These are phyloP conservation scores for Coffea eugenioides DNA, from an alignment of 257 asterid genomes.

Conservation along the genomic window DNA sequence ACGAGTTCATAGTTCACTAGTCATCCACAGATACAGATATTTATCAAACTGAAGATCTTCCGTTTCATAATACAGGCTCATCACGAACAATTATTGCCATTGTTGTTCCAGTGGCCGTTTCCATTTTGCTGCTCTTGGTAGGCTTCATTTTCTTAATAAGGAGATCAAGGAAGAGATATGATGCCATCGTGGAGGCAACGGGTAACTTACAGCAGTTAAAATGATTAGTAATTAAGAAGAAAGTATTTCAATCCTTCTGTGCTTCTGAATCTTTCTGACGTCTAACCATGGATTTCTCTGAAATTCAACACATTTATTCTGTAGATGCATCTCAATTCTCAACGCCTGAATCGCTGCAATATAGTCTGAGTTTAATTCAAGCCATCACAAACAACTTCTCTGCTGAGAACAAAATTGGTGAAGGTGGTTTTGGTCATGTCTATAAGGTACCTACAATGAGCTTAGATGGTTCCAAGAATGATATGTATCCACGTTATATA, in stretches of 20 bases:
- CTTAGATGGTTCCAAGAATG: too few species aligned
- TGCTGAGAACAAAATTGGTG: constrained; percentile 13
- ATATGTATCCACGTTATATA: too few species aligned
- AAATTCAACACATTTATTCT: not conserved
- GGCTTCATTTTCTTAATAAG: not conserved
- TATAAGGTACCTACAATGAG: constrained; percentile 19
- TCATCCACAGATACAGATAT: not conserved
- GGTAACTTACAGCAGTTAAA: not conserved
- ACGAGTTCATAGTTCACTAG: too few species aligned
- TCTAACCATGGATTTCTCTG: too few species aligned
- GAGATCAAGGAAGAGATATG: not conserved
- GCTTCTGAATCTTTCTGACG: too few species aligned
- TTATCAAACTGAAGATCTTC: not conserved
- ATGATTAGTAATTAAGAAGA: too few species aligned
- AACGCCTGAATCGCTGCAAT: constrained; percentile 12
- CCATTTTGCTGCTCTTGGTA: not conserved
- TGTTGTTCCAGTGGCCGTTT: not conserved
- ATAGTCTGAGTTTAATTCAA: constrained; percentile 15
- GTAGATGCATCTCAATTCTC: not conserved
- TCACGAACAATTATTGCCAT: not conserved
- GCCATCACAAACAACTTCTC: constrained; percentile 26
- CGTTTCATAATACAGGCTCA: not conserved
- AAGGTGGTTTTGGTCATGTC: constrained; percentile 26
- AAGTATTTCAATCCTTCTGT: too few species aligned
- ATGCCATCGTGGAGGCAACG: not conserved